Base-by-base conservation (phyloP, 106 monocot genomes). In the Acorus gramineus region DNA sequence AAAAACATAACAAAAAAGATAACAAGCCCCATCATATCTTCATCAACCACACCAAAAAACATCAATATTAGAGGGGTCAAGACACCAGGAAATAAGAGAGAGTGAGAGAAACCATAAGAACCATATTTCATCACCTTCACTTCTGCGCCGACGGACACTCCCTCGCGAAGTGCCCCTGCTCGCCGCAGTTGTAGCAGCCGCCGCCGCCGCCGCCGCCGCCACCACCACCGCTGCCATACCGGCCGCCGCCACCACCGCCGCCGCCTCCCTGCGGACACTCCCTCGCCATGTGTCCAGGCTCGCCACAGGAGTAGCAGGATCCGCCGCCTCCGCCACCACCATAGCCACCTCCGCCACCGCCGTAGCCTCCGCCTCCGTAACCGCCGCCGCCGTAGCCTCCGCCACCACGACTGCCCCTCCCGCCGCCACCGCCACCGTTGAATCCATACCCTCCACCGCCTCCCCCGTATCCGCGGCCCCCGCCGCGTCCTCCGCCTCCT, bases 121-220 rank as follows among this genome's bases (percentile, higher is more conserved):
- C 28, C 28, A 28, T 28, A 28, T 28, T 28, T 28, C 28, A 28
- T 28, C 28, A 28, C 28, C 28, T 28, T 28, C 28, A 28, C 28
- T 28, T 28, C 28, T 28, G 28, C 28, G 28, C 28, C 28, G 28
- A 28, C 1, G 28, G 28, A 28, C 28, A 28, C 28, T 28, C 28
- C 28, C 28, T 28, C 28, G 28, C 28, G 1, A 28, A 28, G 28
- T 28, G 28, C 28, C 28, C 28, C 28, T 28, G 28, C 28, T 28
- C 28, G 28, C 28, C 28, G 1, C 28, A 28, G 28, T 28, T 28
- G 28, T 28, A 28, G 28, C 28, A 28, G 2, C 78, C 81, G 1
- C 77, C 76, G 4, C 73, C 79, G 4, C 69, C 78, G 4, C 69
- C 69, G 2, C 49, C 61, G 4, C 67, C 74, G 7, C 66, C 52